Conservation (phyloP, 768 basidiomycete genomes). For the Clitopilus hobsonii region DNA sequence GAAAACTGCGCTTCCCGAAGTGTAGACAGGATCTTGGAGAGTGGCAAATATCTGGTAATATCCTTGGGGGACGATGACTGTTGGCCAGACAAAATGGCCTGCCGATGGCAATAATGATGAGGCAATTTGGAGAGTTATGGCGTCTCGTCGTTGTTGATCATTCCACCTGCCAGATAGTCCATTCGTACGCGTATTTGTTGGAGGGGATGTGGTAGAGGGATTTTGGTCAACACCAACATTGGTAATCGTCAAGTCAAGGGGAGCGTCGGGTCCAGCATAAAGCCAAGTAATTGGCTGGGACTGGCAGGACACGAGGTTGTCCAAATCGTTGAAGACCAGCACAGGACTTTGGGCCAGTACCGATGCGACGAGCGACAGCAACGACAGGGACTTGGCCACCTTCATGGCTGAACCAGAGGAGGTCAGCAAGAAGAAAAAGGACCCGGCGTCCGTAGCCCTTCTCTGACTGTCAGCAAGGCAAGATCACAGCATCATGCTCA, state of each 20-base stretch:
- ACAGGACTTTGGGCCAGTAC: slow-evolving; percentile 7
- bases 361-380: neutral
- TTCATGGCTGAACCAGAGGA: neutral
- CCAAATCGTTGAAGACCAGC: slow-evolving; percentile 15
- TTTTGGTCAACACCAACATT: slow-evolving; percentile 29
- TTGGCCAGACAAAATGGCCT: slow-evolving; percentile 26
- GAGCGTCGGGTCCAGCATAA: slow-evolving; percentile 26
- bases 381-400: neutral
- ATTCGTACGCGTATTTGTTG: slow-evolving; percentile 8
- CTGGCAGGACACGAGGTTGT: slow-evolving; percentile 21
- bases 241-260: slow-evolving; percentile 31
- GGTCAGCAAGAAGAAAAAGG: neutral
- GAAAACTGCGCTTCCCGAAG: neutral
- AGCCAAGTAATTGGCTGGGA: slow-evolving; percentile 28
- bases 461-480: neutral
- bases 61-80: slow-evolving; percentile 43
- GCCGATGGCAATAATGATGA: slow-evolving; percentile 21
- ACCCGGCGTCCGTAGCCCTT: neutral
- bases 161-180: slow-evolving; percentile 1
- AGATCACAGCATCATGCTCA: neutral
- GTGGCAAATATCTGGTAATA: neutral
- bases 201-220: slow-evolving; percentile 4
- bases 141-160: slow-evolving; percentile 12
- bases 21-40: neutral
- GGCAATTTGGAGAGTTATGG: slow-evolving; percentile 19